Evolutionary conservation across 2,329 filamentous ascomycete genomes (phyloP).

Genomic region (Bisporella sp.): DNA sequence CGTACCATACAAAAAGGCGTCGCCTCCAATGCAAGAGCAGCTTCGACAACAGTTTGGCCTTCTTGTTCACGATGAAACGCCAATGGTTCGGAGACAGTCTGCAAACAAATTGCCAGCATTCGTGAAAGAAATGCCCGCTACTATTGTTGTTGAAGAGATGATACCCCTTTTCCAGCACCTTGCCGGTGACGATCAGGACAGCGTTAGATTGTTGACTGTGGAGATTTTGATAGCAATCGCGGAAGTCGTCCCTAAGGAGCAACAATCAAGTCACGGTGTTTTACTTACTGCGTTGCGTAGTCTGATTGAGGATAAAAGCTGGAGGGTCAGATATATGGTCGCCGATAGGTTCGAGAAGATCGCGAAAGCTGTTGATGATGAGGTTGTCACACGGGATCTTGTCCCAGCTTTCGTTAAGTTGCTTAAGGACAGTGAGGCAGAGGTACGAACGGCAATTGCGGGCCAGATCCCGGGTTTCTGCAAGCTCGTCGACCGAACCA

Average conservation of each 20-base stretch:
- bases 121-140: slow-evolving; percentile 89
- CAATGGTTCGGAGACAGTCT: slow-evolving; percentile 95
- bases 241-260: slow-evolving; percentile 95
- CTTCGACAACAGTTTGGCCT: slow-evolving; percentile 87
- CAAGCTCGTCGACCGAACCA: slow-evolving; percentile 75
- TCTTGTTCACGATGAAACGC: slow-evolving; percentile 95
- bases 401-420: slow-evolving; percentile 97
- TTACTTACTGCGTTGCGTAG: slow-evolving; percentile 83
- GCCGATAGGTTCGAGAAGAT: slow-evolving; percentile 99
- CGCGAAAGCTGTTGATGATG: slow-evolving; percentile 95
- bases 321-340: slow-evolving; percentile 98
- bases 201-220: slow-evolving; percentile 89
- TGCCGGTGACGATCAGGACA: slow-evolving; percentile 94
- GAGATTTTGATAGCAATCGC: slow-evolving; percentile 95
- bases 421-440: slow-evolving; percentile 94
- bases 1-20: slow-evolving; percentile 86
- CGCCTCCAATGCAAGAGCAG: slow-evolving; percentile 79
- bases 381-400: slow-evolving; percentile 87
- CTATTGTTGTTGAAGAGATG: slow-evolving; percentile 95
- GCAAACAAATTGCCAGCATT: slow-evolving; percentile 97
- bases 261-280: slow-evolving; percentile 93
- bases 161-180: slow-evolving; percentile 98
- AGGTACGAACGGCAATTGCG: slow-evolving; percentile 93
- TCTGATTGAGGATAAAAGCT: slow-evolving; percentile 98
- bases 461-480: slow-evolving; percentile 98